These are phyloP conservation scores for Neurospora sp. DNA, from an alignment of 495 filamentous ascomycete genomes.

Conservation along the genomic window DNA sequence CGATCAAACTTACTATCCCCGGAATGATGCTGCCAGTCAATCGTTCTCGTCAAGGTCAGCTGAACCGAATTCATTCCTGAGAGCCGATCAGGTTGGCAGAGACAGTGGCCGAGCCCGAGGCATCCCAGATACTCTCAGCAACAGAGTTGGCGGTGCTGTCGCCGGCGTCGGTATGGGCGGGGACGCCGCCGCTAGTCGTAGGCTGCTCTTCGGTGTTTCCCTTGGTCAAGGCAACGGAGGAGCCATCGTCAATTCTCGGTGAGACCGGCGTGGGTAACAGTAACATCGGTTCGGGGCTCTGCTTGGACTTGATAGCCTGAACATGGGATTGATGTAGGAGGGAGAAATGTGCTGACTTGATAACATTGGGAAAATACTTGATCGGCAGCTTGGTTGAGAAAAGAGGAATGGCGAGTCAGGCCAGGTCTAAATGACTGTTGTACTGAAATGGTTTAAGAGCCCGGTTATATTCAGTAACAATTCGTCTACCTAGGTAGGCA, in stretches of 20 bases:
- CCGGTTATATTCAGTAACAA: too few relatives aligned
- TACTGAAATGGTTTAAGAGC: too few relatives aligned
- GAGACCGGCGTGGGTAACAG: constrained; percentile 61
- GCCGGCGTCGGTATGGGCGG: constrained; percentile 46
- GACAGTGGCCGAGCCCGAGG: constrained; percentile 15
- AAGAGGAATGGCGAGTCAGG: too few relatives aligned
- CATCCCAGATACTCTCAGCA: constrained; percentile 60
- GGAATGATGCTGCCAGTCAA: too few relatives aligned
- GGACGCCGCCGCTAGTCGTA: constrained; percentile 26
- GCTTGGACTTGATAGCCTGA: constrained; percentile 29
- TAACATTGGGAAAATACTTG: too few relatives aligned
- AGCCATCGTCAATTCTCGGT: constrained; percentile 53
- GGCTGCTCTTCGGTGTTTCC: constrained; percentile 38
- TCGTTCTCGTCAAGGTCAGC: too few relatives aligned
- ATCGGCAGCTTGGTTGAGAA: too few relatives aligned
- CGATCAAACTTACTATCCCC: too few relatives aligned
- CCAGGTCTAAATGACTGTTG: too few relatives aligned
- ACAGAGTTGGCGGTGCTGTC: constrained; percentile 56
- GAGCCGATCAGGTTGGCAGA: constrained; percentile 41
- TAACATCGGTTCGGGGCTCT: constrained; percentile 57
- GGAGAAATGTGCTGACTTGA: too few relatives aligned
- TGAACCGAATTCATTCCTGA: constrained; percentile 54
- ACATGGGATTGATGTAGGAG: too few relatives aligned
- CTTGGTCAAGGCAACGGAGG: constrained; percentile 33
- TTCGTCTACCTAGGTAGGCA: too few relatives aligned